Conservation (phyloP, 805 yeast genomes). For the Candida lessepsii region DNA sequence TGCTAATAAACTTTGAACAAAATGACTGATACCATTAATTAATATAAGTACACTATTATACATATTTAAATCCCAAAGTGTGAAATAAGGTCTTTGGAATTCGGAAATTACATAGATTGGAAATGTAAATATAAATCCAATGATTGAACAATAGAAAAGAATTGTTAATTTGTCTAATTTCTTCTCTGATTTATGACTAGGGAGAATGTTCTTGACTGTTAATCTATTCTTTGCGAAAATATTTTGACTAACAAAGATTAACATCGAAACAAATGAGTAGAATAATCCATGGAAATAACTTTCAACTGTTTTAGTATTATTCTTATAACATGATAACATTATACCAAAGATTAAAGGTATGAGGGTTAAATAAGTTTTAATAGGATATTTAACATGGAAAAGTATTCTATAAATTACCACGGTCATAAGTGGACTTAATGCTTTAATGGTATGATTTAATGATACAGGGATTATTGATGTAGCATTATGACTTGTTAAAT, state of each 20-base stretch:
- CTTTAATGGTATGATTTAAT: slow-evolving; percentile 89
- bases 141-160: slow-evolving; percentile 64
- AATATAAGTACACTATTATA: slow-evolving; percentile 40
- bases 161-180: slow-evolving; percentile 72
- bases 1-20: slow-evolving; percentile 69
- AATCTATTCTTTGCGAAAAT: slow-evolving; percentile 75
- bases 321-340: slow-evolving; percentile 60
- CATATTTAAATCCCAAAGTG: slow-evolving; percentile 30
- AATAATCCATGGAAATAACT: slow-evolving; percentile 39
- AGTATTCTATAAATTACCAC: slow-evolving; percentile 71
- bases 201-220: slow-evolving; percentile 44
- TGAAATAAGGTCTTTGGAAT: slow-evolving; percentile 24
- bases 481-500: slow-evolving; percentile 88
- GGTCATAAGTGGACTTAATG: slow-evolving; percentile 85
- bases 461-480: slow-evolving; percentile 92
- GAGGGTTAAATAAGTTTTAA: slow-evolving; percentile 73
- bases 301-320: not conserved
- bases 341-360: slow-evolving; percentile 82
- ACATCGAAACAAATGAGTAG: slow-evolving; percentile 55
- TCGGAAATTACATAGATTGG: slow-evolving; percentile 67
- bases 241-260: slow-evolving; percentile 74
- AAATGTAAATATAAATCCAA: slow-evolving; percentile 65
- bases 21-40: slow-evolving; percentile 69
- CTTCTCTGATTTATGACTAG: slow-evolving; percentile 22
- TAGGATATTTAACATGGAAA: slow-evolving; percentile 56